Evolutionary conservation across 192 early-diverging fungal species (phyloP), one percentile per base, ranked within the genome.

Genomic region (Kappamyces sp.): DNA sequence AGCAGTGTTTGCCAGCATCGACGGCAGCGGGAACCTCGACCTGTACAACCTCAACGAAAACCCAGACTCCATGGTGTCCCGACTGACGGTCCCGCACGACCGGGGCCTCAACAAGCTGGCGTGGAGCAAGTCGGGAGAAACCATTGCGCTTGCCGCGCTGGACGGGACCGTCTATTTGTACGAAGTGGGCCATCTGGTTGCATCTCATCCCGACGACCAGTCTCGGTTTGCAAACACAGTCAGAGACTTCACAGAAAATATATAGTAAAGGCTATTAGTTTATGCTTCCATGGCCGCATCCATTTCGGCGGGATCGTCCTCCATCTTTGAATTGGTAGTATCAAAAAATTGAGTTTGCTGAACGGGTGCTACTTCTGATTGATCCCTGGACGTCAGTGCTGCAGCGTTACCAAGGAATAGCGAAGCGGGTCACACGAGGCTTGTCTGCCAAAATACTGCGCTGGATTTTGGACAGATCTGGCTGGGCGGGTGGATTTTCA

Each of bases 41-140:
- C 64, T 99, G 47, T 98, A 91, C 88, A 90, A 99, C 68, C 69
- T 99, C 63, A 99, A 94, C 70, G 63, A 68, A 23, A 90, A 97
- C 33, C 77, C 79, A 6, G 90, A 94, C 67, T 86, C 91, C 42
- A 59, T 77, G 47, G 78, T 86, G 6, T 80, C 82, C 3, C 68
- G 77, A 55, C 72, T 80, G 44, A 78, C 74, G 1, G 63, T 84
- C 15, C 85, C 81, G 7, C 66, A 66, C 35, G 77, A 78, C 9
- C 85, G 83, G 44, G 91, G 92, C 40, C 76, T 96, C 47, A 98
- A 99, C 74, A 93, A 90, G 71, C 61, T 99, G 60, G 85, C 83
- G 15, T 99, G 95, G 94, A 89, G 93, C 65, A 90, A 90, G 67
- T 80, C 89, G 37, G 97, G 94, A 5, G 79, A 76, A 65, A 79